Evolutionary conservation across 169 alveolate genomes (phyloP), one percentile per base, ranked within the genome.

Genomic region (Perkinsus chesapeaki): DNA sequence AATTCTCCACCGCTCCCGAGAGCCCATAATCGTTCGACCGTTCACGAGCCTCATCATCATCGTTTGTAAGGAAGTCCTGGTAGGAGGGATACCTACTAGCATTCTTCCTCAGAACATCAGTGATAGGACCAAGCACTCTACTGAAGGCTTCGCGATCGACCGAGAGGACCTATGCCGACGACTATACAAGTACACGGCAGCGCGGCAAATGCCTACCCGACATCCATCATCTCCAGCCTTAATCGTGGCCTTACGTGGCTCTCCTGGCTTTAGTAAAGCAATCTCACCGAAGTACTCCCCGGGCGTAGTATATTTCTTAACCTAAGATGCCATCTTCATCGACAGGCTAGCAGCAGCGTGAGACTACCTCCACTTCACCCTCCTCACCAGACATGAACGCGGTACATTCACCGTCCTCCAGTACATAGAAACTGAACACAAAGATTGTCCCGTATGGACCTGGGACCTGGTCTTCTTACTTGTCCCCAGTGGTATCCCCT

Each of bases 211-310:
- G 73, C 39, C 9, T 34, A 91, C 92, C 1, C 60, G 39, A 91
- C 92, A 91, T 0, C 92, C 92, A 37, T 3, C 34, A 0, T 16
- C 72, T 3, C 72, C 48, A 27, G 92, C 92, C 34, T 39, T n/a
- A 39, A 91, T 36, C 12, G 92, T 91, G 3, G 92, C 92, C 73
- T 39, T 39, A 31, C 92, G 48, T 12, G 92, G 73, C 37, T 91
- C 92, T 1, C 82, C 82, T 1, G 12, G 82, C 47, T 91, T 91
- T 20, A 91, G 39, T 37, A 91, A 37, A 39, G 92, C 39, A 31
- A 91, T 91, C 37, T 91, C 92, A 1, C 92, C 92, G 37, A 91
- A 91, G 92, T 91, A 91, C 34, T 91, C 92, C 73, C 92, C 92
- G 20, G 39, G 92, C 0, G 16, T 91, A 19, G 72, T 39, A 39